Evolutionary conservation across 495 filamentous ascomycete genomes (phyloP).

Genomic region (Hypomontagnella submonticulosa): DNA sequence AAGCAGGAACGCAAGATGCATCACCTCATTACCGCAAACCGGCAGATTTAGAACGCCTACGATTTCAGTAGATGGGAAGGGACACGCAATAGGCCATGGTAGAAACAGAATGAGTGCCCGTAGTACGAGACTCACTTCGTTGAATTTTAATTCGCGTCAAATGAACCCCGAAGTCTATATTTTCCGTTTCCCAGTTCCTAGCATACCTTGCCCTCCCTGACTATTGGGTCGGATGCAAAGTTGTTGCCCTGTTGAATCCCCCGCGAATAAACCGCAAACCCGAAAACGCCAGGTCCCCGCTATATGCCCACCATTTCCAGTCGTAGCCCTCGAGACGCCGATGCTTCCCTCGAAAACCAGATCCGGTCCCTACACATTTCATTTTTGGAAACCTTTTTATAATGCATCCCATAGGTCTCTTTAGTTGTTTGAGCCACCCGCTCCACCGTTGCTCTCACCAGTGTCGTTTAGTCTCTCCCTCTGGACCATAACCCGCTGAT

Average conservation of each 20-base stretch:
- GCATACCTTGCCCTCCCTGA: slow-evolving; percentile 26
- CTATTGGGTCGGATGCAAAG: slow-evolving; percentile 34
- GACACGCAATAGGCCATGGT: slow-evolving; percentile 2
- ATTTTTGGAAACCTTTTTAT: slow-evolving; percentile 35
- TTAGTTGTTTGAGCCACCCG: slow-evolving; percentile 40
- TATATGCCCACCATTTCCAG: slow-evolving; percentile 37
- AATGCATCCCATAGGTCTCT: slow-evolving; percentile 24
- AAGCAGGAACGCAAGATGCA: not conserved
- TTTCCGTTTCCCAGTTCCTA: slow-evolving; percentile 27
- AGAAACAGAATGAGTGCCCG: not conserved
- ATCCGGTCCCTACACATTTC: slow-evolving; percentile 27
- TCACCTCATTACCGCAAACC: slow-evolving; percentile 4
- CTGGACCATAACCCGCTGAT: slow-evolving; percentile 66
- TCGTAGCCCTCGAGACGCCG: slow-evolving; percentile 42
- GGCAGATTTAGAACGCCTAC: slow-evolving; percentile 2
- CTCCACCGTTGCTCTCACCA: slow-evolving; percentile 34
- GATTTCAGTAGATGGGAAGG: not conserved
- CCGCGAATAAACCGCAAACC: slow-evolving; percentile 26
- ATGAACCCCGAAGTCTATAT: slow-evolving; percentile 35
- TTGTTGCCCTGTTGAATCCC: slow-evolving; percentile 23
- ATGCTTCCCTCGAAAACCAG: slow-evolving; percentile 40
- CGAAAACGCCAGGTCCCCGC: slow-evolving; percentile 36
- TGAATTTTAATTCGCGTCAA: slow-evolving; percentile 23
- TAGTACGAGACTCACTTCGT: not conserved
- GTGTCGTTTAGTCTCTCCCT: slow-evolving; percentile 53